Conservation (phyloP, 2,329 filamentous ascomycete genomes). For the Aspergillus alliaceus region DNA sequence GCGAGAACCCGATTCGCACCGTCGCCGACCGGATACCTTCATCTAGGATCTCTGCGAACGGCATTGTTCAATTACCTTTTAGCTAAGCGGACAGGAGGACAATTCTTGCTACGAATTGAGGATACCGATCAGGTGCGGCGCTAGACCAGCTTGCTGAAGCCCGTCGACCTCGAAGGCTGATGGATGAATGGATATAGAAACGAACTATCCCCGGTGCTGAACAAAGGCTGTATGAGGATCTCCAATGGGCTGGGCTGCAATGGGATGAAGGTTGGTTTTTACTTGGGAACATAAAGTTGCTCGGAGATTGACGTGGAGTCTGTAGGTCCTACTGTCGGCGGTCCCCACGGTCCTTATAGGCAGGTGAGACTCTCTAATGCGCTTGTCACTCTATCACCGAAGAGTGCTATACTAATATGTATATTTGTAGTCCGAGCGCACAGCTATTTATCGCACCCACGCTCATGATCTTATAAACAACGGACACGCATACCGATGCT, state of each 20-base stretch:
- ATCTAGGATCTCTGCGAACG: constrained; percentile 86
- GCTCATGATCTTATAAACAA: constrained; percentile 66
- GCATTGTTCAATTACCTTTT: constrained; percentile 94
- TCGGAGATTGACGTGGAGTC: background rate
- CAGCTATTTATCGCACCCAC: constrained; percentile 69
- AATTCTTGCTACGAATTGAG: constrained; percentile 89
- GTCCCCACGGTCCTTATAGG: constrained; percentile 80
- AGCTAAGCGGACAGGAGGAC: constrained; percentile 82
- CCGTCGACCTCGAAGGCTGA: background rate
- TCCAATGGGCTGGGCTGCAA: constrained; percentile 82
- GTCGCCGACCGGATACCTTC: constrained; percentile 90
- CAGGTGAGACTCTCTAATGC: constrained; percentile 58
- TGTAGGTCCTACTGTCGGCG: constrained; percentile 74
- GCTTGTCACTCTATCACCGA: background rate
- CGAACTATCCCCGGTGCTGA: constrained; percentile 81
- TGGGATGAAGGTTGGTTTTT: constrained; percentile 79
- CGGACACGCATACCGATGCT: constrained; percentile 86
- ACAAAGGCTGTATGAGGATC: constrained; percentile 70
- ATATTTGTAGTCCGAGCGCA: constrained; percentile 69
- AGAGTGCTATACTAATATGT: background rate
- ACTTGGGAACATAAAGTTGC: constrained; percentile 11
- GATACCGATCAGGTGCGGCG: constrained; percentile 82
- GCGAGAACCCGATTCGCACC: constrained; percentile 87
- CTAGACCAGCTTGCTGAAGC: background rate
- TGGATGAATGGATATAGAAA: constrained; percentile 55